Base-by-base conservation (phyloP, 192 early-diverging fungal species). In the Funneliformis geosporum region DNA sequence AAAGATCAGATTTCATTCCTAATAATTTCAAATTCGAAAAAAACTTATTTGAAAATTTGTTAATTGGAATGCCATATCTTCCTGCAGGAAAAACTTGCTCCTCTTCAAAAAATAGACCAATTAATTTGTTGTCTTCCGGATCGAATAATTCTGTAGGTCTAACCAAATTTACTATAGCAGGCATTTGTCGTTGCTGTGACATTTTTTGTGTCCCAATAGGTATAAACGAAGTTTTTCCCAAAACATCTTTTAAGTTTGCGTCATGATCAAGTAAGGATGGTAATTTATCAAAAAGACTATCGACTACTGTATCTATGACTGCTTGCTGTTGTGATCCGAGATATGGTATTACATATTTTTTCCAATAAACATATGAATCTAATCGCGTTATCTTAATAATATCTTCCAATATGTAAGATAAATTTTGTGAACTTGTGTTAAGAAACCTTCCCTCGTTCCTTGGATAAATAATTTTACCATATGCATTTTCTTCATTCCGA, bases 131-230 rank as follows among this genome's bases (percentile, higher is more conserved):
- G n/a, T 69, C n/a, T n/a, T 72, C 44, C 0, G 44, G 70, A 27
- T 72, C 44, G 50, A 47, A 72, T 27, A 72, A 7, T 10, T 72
- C 70, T 44, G 25, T 72, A 4, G 70, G 46, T 72, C 11, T 72
- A 27, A 10, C 6, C 33, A 72, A 55, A 4, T 28, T 28, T 27
- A 27, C 44, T 11, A 9, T 14, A 72, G 11, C 42, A 8, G 23
- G 0, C 11, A 6, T 28, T 64, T 72, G 5, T 47, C 4, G 21
- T 5, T 72, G 18, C 5, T 2, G 10, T n/a, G 14, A n/a, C 66
- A 40, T 68, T 40, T 40, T 12, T 5, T 50, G 6, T 72, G 70
- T 47, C 2, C 44, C 70, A 28, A 23, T 21, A 21, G 70, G 2
- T n/a, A 72, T 44, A 72, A 72, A 72, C 16, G 42, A 12, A 21